Evolutionary conservation across 805 yeast genomes (phyloP).

Genomic region (Ogataea methanolica): DNA sequence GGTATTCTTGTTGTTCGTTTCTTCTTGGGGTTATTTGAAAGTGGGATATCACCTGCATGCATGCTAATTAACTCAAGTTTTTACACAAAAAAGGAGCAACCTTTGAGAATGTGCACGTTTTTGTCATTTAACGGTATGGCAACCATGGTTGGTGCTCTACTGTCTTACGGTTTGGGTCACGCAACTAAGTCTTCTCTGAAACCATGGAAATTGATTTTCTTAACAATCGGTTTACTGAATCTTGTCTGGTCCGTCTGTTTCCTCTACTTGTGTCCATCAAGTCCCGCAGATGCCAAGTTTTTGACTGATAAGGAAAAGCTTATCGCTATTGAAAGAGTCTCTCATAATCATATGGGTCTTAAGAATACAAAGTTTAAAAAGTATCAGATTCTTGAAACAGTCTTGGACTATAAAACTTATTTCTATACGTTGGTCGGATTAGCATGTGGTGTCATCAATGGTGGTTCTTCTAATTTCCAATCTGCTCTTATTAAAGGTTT

Average conservation of each 20-base stretch:
- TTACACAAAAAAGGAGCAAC: conserved; percentile 26
- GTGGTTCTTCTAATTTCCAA: conserved; percentile 47
- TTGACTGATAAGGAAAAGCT: conserved; percentile 35
- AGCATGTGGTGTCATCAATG: conserved; percentile 46
- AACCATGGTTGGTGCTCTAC: conserved; percentile 9
- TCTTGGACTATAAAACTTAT: conserved; percentile 31
- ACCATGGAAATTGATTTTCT: conserved; percentile 41
- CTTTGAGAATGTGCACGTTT: conserved; percentile 20
- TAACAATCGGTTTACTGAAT: conserved; percentile 38
- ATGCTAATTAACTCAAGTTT: conserved; percentile 29
- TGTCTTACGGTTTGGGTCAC: conserved; percentile 10
- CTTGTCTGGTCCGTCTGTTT: conserved; percentile 28
- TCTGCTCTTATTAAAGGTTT: conserved; percentile 38
- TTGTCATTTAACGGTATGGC: conserved; percentile 19
- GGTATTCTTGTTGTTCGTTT: conserved; percentile 44
- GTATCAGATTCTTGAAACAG: conserved; percentile 40
- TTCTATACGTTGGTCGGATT: conserved; percentile 27
- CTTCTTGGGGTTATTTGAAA: conserved; percentile 41
- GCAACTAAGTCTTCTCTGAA: conserved; percentile 3
- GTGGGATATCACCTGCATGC: conserved; percentile 27
- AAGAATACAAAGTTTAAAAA: conserved; percentile 35
- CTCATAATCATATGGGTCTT: conserved; percentile 40
- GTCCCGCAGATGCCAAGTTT: conserved; percentile 43
- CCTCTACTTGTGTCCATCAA: conserved; percentile 33
- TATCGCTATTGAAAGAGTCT: conserved; percentile 24